Conservation (phyloP, 1,284 basidiomycete genomes). For the Sphaerobolus stellatus region DNA sequence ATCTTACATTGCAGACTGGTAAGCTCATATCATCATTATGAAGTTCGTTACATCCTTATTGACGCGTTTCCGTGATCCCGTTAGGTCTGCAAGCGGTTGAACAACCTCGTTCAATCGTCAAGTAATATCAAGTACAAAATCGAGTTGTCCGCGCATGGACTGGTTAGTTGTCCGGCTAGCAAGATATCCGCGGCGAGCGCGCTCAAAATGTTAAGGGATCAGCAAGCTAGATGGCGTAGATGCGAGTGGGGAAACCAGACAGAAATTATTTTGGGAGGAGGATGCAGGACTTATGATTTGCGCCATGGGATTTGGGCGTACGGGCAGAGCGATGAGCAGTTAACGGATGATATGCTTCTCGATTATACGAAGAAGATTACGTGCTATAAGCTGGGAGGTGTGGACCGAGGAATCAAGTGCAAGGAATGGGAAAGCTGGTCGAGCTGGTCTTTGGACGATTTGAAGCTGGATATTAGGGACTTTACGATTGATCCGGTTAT, state of each 20-base stretch:
- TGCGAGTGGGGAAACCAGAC: constrained; percentile 41
- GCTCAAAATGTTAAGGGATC: constrained; percentile 38
- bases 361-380: constrained; percentile 29
- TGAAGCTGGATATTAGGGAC: constrained; percentile 48
- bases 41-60: neutral
- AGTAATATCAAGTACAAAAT: constrained; percentile 49
- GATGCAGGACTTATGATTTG: constrained; percentile 21
- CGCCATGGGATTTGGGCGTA: constrained; percentile 8
- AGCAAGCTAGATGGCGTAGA: constrained; percentile 14
- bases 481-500: constrained; percentile 64
- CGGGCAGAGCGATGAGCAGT: neutral
- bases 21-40: neutral
- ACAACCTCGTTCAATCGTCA: constrained; percentile 37
- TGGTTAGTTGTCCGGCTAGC: constrained; percentile 43
- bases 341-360: neutral
- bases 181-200: constrained; percentile 23
- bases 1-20: constrained; percentile 3
- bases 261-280: constrained; percentile 38
- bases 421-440: constrained; percentile 29
- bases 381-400: constrained; percentile 38
- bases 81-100: constrained; percentile 49
- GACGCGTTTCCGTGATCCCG: constrained; percentile 11
- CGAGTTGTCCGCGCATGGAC: constrained; percentile 50
- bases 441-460: constrained; percentile 48
- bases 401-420: constrained; percentile 14